A percentile compares a stretch with the other conserved stretches of the same genome.
These are phyloP conservation scores for Schrenkiella parvula DNA, from an alignment of 345 rosid genomes.

Conservation along the genomic window DNA sequence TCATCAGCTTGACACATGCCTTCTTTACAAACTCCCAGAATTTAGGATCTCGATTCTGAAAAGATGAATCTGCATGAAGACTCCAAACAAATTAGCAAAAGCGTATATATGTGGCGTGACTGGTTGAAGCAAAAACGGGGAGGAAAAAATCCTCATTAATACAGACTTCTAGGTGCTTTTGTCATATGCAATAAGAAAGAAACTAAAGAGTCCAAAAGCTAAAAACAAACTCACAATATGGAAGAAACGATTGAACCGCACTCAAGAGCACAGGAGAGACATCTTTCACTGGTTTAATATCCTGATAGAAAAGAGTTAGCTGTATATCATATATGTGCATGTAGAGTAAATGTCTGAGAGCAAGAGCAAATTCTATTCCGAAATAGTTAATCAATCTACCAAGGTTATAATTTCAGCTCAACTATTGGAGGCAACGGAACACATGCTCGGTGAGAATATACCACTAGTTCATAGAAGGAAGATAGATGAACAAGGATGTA, in stretches of 20 bases:
- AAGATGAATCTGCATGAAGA: constrained; percentile 61
- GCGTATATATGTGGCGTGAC: neutral
- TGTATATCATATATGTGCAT: neutral
- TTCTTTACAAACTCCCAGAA: constrained; percentile 77
- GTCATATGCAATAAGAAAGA: neutral
- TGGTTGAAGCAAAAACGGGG: neutral
- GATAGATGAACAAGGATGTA: neutral
- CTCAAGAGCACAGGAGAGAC: constrained; percentile 78
- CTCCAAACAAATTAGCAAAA: constrained; percentile 17
- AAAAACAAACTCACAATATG: constrained; percentile 63
- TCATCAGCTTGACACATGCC: constrained; percentile 88
- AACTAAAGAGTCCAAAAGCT: neutral
- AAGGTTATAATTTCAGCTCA: constrained; percentile 11
- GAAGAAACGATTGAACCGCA: constrained; percentile 76
- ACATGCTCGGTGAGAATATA: neutral
- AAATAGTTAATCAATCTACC: neutral
- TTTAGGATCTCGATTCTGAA: constrained; percentile 59
- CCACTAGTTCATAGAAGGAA: constrained; percentile 11
- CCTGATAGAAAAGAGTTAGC: constrained; percentile 47
- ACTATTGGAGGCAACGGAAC: neutral
- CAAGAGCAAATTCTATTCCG: neutral
- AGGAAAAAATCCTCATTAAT: neutral
- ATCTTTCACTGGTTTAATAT: constrained; percentile 80
- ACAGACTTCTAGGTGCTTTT: neutral
- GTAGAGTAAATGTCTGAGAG: neutral